These are phyloP conservation scores for Vachellia pachyceras DNA, from an alignment of 306 rosid species.

Conservation along the genomic window DNA sequence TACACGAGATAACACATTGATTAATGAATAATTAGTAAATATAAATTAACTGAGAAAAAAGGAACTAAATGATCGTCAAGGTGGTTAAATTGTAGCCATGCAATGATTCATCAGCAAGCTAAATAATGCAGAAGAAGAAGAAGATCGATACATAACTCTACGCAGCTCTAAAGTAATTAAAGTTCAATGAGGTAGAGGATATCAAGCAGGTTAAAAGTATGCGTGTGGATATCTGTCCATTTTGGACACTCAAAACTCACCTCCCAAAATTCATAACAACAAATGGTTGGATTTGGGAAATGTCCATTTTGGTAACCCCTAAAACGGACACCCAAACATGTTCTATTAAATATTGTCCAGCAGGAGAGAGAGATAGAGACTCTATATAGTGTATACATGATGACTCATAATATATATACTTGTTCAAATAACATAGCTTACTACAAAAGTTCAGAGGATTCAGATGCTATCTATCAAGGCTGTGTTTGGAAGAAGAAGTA, in stretches of 20 bases:
- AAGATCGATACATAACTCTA: background rate
- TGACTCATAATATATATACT: too few species aligned
- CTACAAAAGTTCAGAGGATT: background rate
- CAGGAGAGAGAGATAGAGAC: too few species aligned
- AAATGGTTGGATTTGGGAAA: too few species aligned
- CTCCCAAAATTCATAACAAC: too few species aligned
- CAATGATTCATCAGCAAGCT: too few species aligned
- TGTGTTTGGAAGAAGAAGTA: conserved; percentile 33
- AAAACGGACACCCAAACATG: background rate
- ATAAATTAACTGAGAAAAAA: background rate
- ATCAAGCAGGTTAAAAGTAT: background rate
- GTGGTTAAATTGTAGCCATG: too few species aligned
- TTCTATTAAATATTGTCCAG: background rate
- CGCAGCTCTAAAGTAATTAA: background rate
- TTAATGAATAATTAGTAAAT: background rate
- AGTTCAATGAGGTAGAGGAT: background rate
- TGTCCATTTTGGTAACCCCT: background rate
- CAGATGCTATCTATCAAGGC: background rate
- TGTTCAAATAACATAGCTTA: background rate
- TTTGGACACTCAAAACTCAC: background rate
- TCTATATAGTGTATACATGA: too few species aligned
- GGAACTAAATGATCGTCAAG: background rate
- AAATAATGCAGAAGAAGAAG: background rate
- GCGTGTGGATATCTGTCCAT: background rate
- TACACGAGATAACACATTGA: background rate